Base-by-base conservation (phyloP, 2,329 filamentous ascomycete species). In the Myrmaecium sp. region DNA sequence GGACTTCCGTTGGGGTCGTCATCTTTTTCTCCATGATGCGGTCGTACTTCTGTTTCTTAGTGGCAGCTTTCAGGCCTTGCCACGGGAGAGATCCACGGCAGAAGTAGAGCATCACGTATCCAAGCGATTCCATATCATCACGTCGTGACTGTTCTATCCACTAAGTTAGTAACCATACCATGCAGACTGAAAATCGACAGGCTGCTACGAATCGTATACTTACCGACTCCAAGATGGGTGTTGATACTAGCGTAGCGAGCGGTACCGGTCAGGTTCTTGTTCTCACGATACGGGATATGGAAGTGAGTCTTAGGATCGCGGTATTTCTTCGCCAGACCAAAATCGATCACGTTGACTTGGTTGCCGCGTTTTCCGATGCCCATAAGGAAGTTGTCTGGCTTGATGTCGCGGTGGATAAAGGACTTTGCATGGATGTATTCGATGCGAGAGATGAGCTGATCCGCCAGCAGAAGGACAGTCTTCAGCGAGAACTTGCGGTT, bases 21-120 rank as follows among this genome's bases (percentile, higher is more conserved):
- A 95, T 95, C 81, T 98, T 98, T 76, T 98, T 98, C 69, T 98
- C 89, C 86, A 95, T 95, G 62, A 98, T 98, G 39, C 86, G 74
- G 61, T 98, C 89, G 53, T 98, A 95, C 66, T 98, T 98, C 65
- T 95, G 86, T 75, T 94, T 94, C 74, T 94, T 94, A 40, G 84
- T 94, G 43, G 86, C 86, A 62, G 86, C 86, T 72, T 94, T 94
- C 29, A 94, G 68, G 30, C 89, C 89, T 64, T 98, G 89, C 89
- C 89, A 98, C 35, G 89, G 89, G 31, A 98, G 82, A 37, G 84
- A 94, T 36, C 89, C 89, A 58, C 89, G 86, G 68, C 86, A 95
- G 66, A 98, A 98, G 69, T 98, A 98, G 36, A 98, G 78, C 84
- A 98, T 95, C 48, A 98, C 89, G 45, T 98, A 95, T 45, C 89